Evolutionary conservation across 1,284 basidiomycete species (phyloP), one percentile per base, ranked within the genome.

Genomic region (Puccinia coronata): DNA sequence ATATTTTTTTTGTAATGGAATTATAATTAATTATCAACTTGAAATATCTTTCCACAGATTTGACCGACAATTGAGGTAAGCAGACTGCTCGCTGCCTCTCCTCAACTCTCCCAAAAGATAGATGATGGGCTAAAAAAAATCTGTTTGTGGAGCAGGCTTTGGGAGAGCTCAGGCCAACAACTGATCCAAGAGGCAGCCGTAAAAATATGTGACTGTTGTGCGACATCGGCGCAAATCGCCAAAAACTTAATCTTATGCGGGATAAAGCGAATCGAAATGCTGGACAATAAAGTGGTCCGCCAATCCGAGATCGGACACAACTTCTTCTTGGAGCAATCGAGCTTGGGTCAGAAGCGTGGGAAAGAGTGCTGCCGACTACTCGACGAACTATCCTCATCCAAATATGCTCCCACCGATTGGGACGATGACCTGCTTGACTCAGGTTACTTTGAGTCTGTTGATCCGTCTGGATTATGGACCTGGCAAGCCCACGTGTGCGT

Each of bases 211-310:
- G 92, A 92, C 43, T 91, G 89, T 6, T 91, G 91, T 55, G 92
- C 93, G 0, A 92, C 94, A 0, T 91, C 92, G 0, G 92, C 93
- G 39, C 92, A 93, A 80, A 90, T 94, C 82, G 89, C 98, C 83
- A n/a, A 98, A 98, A 98, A 98, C 86, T 91, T 98, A 82, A 94
- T 98, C 43, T 90, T 98, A 14, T 96, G 96, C 3, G 96, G 96
- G 25, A 91, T 98, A 82, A 93, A 95, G 31, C 90, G 92, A 85
- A 96, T 98, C 86, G 94, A 94, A 59, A 90, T 99, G 86, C 89
- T 96, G 80, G 95, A 96, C 83, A 86, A 89, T 63, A 86, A 87
- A 0, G 84, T 86, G 39, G 92, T 92, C 23, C 88, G 90, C 0
- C 88, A 90, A 3, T 90, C 91, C 71, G 96, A 99, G 84, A 91